Percentiles rank a stretch among this genome's conserved stretches.
Evolutionary conservation across 331 rosid genomes (phyloP).

Genomic region (Erythrophleum ivorense): DNA sequence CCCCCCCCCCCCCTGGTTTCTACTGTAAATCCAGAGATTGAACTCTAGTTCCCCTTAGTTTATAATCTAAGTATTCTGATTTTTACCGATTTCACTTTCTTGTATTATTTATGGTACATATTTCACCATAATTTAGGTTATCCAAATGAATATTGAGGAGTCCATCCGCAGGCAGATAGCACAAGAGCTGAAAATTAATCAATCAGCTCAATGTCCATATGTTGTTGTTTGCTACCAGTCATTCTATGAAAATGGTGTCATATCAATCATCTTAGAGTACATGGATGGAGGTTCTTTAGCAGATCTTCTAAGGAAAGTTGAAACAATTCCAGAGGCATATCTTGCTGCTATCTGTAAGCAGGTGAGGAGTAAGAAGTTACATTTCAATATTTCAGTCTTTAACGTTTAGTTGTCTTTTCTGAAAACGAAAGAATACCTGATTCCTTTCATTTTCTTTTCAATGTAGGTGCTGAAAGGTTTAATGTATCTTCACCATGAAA

Average conservation of each 20-base stretch:
- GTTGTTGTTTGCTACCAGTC: conserved; percentile 89
- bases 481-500: conserved; percentile 89
- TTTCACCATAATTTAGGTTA: conserved; percentile 58
- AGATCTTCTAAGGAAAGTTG: conserved; percentile 83
- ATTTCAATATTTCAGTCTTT: conserved; percentile 29
- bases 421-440: conserved; percentile 29
- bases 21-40: not conserved
- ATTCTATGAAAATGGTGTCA: conserved; percentile 82
- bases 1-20: not conserved
- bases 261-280: conserved; percentile 97
- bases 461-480: conserved; percentile 88
- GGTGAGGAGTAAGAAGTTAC: conserved; percentile 50
- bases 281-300: conserved; percentile 99
- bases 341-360: conserved; percentile 92
- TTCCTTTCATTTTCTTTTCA: conserved; percentile 28
- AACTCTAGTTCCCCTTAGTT: not conserved
- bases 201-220: conserved; percentile 81
- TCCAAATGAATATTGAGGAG: conserved; percentile 97
- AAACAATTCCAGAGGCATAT: conserved; percentile 76
- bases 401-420: conserved; percentile 1
- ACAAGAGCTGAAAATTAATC: conserved; percentile 91
- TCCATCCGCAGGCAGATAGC: conserved; percentile 76
- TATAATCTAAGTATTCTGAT: conserved; percentile 32
- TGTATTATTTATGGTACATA: conserved; percentile 34
- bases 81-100: conserved; percentile 13